Base-by-base conservation (phyloP, 108 stramenopile genomes). In the Skeletonema tropicum region DNA sequence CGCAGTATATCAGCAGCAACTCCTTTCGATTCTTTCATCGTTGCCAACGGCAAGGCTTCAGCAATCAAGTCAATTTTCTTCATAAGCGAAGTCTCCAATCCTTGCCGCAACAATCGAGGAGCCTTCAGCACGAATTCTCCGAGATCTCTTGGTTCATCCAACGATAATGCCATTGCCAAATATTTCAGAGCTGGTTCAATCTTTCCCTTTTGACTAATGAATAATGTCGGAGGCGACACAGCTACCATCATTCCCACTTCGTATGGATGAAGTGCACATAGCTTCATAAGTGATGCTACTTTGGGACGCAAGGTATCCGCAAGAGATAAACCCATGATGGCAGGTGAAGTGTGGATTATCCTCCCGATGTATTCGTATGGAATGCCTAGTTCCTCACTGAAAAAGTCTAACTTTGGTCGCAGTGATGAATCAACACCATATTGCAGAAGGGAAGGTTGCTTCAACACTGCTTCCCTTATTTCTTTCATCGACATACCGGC, bases 381-480 rank as follows among this genome's bases (percentile, higher is more conserved):
- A 35, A 88, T 63, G 29, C 71, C 76, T 15, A 83, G 72, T 61
- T 86, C 76, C 7, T 66, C 23, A 13, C 38, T 19, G 19, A 88
- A 79, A 45, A 82, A 88, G 15, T 70, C 26, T 25, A 86, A 8
- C 60, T 88, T 88, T 29, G 88, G 85, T 14, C 76, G 62, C 60
- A 88, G 63, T 38, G 80, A 64, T 31, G 71, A 60, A 49, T 65
- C 73, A 32, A 86, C 39, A 31, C 80, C 75, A 39, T 86, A 88
- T 21, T 86, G 80, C 17, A 86, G 48, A 19, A 88, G 23, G 11
- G 85, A 84, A 6, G 85, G 88, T 36, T 85, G 77, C 48, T 71
- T 76, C 59, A 84, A 35, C 14, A 82, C 21, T 36, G 82, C 52
- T 52, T 68, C 73, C 19, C 69, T 65, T 3, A 85, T 26, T 19